Evolutionary conservation across 139 green algal species (phyloP).

Genomic region (Tetradesmus lagerheimii): DNA sequence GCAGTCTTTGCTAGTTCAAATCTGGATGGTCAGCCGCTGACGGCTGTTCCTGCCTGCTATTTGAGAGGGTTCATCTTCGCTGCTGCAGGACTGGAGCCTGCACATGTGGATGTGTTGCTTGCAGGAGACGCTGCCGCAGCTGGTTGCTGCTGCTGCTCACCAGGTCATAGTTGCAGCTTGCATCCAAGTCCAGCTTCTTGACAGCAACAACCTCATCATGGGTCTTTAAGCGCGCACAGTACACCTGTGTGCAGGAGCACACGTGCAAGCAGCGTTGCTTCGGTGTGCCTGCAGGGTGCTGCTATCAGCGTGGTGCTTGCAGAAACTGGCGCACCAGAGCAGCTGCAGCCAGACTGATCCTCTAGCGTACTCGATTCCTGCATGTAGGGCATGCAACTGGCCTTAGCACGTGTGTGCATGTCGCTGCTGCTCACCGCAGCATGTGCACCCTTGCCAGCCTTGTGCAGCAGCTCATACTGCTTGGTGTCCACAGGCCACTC

Average conservation of each 20-base stretch:
- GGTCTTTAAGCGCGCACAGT: neutral
- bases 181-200: constrained; percentile 5
- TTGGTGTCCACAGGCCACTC: neutral
- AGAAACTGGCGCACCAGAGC: too few relatives aligned
- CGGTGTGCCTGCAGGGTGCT: neutral
- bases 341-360: too few relatives aligned
- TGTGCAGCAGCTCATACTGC: constrained; percentile 12
- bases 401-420: neutral
- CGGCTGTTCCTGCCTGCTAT: neutral
- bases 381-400: too few relatives aligned
- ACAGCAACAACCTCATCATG: constrained; percentile 8
- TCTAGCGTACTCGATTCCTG: too few relatives aligned
- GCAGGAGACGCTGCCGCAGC: neutral
- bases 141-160: neutral
- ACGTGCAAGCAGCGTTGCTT: neutral
- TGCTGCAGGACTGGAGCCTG: too few relatives aligned
- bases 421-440: neutral
- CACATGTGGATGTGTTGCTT: too few relatives aligned
- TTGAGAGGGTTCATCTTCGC: too few relatives aligned
- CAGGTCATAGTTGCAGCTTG: neutral
- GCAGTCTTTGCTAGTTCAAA: neutral
- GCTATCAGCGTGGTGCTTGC: neutral
- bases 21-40: too few relatives aligned
- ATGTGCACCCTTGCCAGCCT: constrained; percentile 1
- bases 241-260: neutral